Evolutionary conservation across 371 early-diverging fungal species (phyloP).

Genomic region (Lichtheimia ornata): DNA sequence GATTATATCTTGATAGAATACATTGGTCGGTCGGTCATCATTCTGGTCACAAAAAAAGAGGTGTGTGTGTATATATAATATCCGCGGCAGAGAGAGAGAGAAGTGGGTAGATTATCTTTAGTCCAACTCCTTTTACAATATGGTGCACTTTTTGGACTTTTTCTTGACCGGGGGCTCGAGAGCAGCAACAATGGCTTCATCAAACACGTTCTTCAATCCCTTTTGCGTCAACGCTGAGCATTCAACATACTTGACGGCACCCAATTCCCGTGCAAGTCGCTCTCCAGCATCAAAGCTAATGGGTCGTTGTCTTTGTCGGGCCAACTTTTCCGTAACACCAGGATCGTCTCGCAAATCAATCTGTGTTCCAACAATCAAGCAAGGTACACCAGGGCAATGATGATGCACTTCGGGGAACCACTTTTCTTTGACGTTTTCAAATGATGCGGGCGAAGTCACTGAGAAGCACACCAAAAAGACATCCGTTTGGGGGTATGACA

Average conservation of each 20-base stretch:
- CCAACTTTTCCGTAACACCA: slow-evolving; percentile 77
- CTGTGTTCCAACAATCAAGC: slow-evolving; percentile 96
- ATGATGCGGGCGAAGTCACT: slow-evolving; percentile 91
- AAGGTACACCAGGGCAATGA: slow-evolving; percentile 97
- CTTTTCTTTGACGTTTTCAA: slow-evolving; percentile 87
- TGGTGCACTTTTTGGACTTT: slow-evolving; percentile 75
- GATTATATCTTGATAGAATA: slow-evolving; percentile 6
- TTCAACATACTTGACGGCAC: slow-evolving; percentile 96
- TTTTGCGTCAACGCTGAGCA: slow-evolving; percentile 96
- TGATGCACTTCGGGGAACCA: slow-evolving; percentile 94
- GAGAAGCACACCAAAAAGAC: slow-evolving; percentile 97
- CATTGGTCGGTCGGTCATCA: not conserved
- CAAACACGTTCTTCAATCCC: slow-evolving; percentile 97
- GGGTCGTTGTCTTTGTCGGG: slow-evolving; percentile 82
- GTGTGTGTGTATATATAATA: not conserved
- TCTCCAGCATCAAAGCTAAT: slow-evolving; percentile 84
- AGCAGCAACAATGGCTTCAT: slow-evolving; percentile 98
- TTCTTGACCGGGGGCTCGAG: slow-evolving; percentile 89
- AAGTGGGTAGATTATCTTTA: too few relatives aligned
- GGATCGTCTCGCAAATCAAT: slow-evolving; percentile 93
- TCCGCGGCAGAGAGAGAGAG: not conserved
- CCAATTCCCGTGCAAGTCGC: slow-evolving; percentile 82
- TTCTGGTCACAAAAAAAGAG: not conserved
- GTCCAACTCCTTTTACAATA: slow-evolving; percentile 54
- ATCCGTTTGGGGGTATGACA: slow-evolving; percentile 92